Base-by-base conservation (phyloP, 371 early-diverging fungal genomes). In the Fennellomyces sp. region DNA sequence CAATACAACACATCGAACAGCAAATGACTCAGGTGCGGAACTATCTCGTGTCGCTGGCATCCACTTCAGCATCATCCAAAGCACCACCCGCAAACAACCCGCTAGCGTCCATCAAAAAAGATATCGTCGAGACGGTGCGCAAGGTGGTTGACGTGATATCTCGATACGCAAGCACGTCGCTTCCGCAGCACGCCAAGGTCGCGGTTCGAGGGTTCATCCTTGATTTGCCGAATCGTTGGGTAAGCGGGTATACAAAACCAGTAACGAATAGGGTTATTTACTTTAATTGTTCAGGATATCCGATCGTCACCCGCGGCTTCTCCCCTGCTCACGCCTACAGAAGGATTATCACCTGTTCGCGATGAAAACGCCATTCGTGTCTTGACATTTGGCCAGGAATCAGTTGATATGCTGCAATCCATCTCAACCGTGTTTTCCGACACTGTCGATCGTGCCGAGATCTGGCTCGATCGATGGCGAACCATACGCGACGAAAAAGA, bases 81-180 rank as follows among this genome's bases (percentile, higher is more conserved):
- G 27, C 56, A 47, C 30, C 56, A 23, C 52, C 49, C 35, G 15
- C 13, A 35, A n/a, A 60, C 69, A 28, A 64, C 25, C 39, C 71
- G 7, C 64, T 94, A 35, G 83, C 87, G 0, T 56, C 71, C 21
- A 87, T 93, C 55, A 89, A 89, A 65, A 85, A 83, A 38, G 95
- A 96, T 58, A 86, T 96, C 2, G 92, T 93, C 0, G 84, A 88
- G 33, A 94, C 94, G 0, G 75, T 97, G 26, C 83, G 93, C 47
- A 87, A 87, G 52, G 97, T 94, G 0, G 92, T 97, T 3, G 92
- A 89, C 17, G 87, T 96, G 21, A 82, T 97, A 52, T 90, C 90
- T 41, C 83, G 88, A 59, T 93, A 97, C 66, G 95, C 96, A 5
- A 88, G 91, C n/a, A 75, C 87, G 5, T 89, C 90, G 52, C 72